phyloP scores from a whole-genome alignment of 257 asterid species.

The Lithospermum erythrorhizon region DNA sequence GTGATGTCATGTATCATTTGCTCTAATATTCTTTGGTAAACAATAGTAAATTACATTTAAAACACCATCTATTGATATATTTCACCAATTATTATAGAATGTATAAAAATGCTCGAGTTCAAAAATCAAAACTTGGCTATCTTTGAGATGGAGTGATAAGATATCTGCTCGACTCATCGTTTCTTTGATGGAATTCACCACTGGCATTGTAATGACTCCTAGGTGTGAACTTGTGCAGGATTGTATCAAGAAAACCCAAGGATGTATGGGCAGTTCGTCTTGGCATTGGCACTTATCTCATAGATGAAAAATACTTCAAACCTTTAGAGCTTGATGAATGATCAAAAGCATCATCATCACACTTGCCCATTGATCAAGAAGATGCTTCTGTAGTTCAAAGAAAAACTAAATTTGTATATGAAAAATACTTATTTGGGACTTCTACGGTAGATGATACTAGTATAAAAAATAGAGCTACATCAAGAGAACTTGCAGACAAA shows the following conservation, averaged over 20 bases:
- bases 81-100: neutral
- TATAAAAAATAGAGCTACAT: too few relatives aligned
- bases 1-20: too few relatives aligned
- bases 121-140: neutral
- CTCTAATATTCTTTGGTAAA: too few relatives aligned
- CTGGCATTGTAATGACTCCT: neutral
- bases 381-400: neutral
- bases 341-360: neutral
- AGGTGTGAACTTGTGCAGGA: slow-evolving; percentile 28
- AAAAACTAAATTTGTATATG: neutral
- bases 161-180: neutral
- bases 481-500: too few relatives aligned
- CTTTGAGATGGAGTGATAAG: neutral
- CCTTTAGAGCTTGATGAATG: slow-evolving; percentile 48
- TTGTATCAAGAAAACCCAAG: slow-evolving; percentile 76
- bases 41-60: neutral
- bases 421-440: neutral
- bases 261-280: slow-evolving; percentile 91
- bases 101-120: too few relatives aligned
- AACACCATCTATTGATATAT: neutral
- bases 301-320: slow-evolving; percentile 67
- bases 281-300: slow-evolving; percentile 67
- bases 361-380: too few relatives aligned
- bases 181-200: neutral
- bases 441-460: too few relatives aligned